These are phyloP conservation scores for Fusarium cyanostomum DNA, from an alignment of 2,329 filamentous ascomycete species.

Conservation along the genomic window DNA sequence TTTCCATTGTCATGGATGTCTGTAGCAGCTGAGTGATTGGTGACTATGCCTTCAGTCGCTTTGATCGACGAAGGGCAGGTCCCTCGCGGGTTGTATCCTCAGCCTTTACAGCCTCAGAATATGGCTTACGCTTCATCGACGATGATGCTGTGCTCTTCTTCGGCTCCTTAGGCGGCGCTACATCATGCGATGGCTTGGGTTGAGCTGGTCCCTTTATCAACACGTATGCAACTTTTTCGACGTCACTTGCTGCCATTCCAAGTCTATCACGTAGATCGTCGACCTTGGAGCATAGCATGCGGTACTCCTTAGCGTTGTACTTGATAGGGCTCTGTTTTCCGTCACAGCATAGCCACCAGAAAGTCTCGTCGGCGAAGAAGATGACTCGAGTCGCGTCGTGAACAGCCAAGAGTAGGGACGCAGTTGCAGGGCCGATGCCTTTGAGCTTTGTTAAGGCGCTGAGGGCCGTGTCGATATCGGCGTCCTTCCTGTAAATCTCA, in stretches of 20 bases:
- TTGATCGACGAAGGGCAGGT: conserved; percentile 38
- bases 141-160: conserved; percentile 14
- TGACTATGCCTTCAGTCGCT: conserved; percentile 33
- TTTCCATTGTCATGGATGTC: neutral
- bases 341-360: conserved; percentile 73
- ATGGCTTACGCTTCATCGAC: conserved; percentile 38
- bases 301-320: conserved; percentile 77
- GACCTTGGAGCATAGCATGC: conserved; percentile 58
- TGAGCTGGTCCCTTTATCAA: conserved; percentile 59
- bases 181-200: conserved; percentile 7
- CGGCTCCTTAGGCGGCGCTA: conserved; percentile 5
- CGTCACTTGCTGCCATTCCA: conserved; percentile 65
- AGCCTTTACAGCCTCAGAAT: conserved; percentile 4
- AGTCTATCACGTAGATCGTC: conserved; percentile 58
- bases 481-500: conserved; percentile 52
- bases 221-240: conserved; percentile 78
- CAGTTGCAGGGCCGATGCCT: conserved; percentile 83
- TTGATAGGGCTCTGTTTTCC: conserved; percentile 65
- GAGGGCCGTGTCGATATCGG: conserved; percentile 58
- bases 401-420: conserved; percentile 75
- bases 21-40: neutral
- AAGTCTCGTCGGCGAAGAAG: conserved; percentile 86
- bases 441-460: conserved; percentile 67
- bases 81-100: conserved; percentile 26
- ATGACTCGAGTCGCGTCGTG: conserved; percentile 67